These are phyloP conservation scores for Monosporascus sp. DNA, from an alignment of 2,329 filamentous ascomycete species.

Conservation along the genomic window DNA sequence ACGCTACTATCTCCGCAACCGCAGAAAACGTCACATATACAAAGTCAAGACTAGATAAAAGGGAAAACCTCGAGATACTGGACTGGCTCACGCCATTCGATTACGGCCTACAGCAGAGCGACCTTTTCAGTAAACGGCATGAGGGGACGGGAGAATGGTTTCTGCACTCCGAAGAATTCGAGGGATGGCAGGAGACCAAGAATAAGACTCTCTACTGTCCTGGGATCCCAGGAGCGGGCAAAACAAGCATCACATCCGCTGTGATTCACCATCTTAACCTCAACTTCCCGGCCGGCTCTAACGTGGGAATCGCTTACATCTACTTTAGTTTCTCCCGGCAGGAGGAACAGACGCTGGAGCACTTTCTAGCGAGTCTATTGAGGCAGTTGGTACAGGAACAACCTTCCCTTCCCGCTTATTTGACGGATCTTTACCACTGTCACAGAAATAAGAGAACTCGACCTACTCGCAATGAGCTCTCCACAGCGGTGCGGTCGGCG, in stretches of 20 bases:
- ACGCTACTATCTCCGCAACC: no score
- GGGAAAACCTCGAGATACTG: constrained; percentile 14
- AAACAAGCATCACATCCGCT: constrained; percentile 39
- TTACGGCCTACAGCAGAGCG: constrained; percentile 33
- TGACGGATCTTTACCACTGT: constrained; percentile 22
- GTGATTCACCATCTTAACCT: constrained; percentile 34
- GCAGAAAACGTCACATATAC: no score
- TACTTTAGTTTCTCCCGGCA: constrained; percentile 38
- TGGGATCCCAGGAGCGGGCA: constrained; percentile 43
- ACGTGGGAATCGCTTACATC: constrained; percentile 33
- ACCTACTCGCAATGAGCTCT: constrained; percentile 18
- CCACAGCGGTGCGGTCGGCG: constrained; percentile 8
- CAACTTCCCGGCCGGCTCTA: constrained; percentile 8
- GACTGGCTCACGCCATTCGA: constrained; percentile 35
- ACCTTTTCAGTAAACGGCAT: constrained; percentile 31
- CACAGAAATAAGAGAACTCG: constrained; percentile 12
- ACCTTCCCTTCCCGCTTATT: constrained; percentile 13
- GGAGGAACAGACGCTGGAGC: constrained; percentile 31
- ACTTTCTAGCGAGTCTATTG: constrained; percentile 29
- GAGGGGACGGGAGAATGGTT: constrained; percentile 28
- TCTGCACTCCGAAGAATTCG: constrained; percentile 5
- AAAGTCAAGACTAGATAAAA: background rate
- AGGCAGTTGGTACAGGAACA: constrained; percentile 29
- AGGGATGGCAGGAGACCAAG: constrained; percentile 1
- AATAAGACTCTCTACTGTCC: constrained; percentile 38